phyloP scores from a whole-genome alignment of 2,329 filamentous ascomycete genomes.

The Paecilomyces sp. region DNA sequence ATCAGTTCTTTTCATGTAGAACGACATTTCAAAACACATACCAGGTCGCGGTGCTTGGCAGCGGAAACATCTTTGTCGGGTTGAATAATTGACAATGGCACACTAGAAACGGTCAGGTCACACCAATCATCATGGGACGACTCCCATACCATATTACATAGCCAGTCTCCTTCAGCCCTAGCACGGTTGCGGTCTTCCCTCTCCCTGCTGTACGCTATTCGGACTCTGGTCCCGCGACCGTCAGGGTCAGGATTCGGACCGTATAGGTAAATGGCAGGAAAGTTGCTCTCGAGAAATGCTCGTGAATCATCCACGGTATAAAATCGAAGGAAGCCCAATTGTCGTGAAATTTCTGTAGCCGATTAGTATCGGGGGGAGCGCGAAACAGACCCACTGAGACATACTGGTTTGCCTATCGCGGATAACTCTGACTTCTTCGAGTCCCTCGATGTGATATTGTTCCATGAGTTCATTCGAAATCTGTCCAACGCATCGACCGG shows the following conservation, averaged over 20 bases:
- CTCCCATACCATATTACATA: constrained; percentile 43
- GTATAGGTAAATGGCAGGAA: constrained; percentile 44
- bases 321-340: constrained; percentile 53
- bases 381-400: constrained; percentile 5
- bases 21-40: constrained; percentile 23
- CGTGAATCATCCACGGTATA: constrained; percentile 41
- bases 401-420: constrained; percentile 52
- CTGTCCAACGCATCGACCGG: constrained; percentile 38
- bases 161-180: constrained; percentile 50
- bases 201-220: constrained; percentile 48
- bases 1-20: constrained; percentile 8
- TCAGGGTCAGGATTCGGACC: constrained; percentile 34
- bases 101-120: constrained; percentile 35
- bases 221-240: constrained; percentile 37
- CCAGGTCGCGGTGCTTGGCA: constrained; percentile 50
- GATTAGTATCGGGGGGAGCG: constrained; percentile 3
- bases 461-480: constrained; percentile 49
- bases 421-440: constrained; percentile 53
- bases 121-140: background rate
- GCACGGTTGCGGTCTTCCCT: constrained; percentile 43
- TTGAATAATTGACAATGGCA: constrained; percentile 50
- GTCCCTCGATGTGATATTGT: constrained; percentile 43
- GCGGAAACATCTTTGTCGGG: constrained; percentile 50
- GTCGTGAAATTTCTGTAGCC: constrained; percentile 44
- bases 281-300: constrained; percentile 47